A percentile compares a stretch with the other conserved stretches of the same genome.
Conservation (phyloP, 768 basidiomycete species). For the Suillus plorans region DNA sequence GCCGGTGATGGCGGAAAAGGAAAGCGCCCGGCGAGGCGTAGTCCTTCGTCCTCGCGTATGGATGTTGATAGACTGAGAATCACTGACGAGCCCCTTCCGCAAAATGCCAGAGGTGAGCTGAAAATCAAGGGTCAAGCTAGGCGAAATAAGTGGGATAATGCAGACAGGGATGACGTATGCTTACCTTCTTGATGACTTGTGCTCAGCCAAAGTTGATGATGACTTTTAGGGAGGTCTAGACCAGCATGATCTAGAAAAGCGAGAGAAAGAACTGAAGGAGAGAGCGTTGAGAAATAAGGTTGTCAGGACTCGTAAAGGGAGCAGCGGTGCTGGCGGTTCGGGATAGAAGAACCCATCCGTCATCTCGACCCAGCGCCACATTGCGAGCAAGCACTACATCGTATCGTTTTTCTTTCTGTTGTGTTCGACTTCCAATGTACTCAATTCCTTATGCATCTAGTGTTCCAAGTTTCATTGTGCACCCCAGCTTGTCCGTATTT, state of each 20-base stretch:
- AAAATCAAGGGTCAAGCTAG: slow-evolving; percentile 77
- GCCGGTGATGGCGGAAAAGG: slow-evolving; percentile 14
- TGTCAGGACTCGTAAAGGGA: slow-evolving; percentile 62
- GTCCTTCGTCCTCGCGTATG: slow-evolving; percentile 23
- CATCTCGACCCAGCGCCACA: too few species aligned
- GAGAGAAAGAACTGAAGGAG: slow-evolving; percentile 83
- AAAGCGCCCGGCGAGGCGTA: slow-evolving; percentile 25
- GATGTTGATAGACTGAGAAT: slow-evolving; percentile 23
- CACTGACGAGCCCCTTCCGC: slow-evolving; percentile 30
- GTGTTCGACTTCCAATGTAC: neutral
- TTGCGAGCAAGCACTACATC: neutral
- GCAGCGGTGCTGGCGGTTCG: slow-evolving; percentile 19
- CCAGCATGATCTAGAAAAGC: slow-evolving; percentile 52
- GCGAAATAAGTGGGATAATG: slow-evolving; percentile 54
- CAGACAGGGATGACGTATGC: slow-evolving; percentile 12
- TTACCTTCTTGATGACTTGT: neutral
- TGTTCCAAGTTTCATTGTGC: neutral
- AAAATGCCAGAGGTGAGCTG: slow-evolving; percentile 46
- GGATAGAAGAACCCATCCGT: neutral
- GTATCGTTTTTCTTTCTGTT: neutral
- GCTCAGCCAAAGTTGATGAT: neutral
- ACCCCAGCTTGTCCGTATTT: neutral
- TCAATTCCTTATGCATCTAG: slow-evolving; percentile 1
- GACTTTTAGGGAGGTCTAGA: slow-evolving; percentile 16
- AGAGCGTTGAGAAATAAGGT: slow-evolving; percentile 83